Conservation (phyloP, 2,329 filamentous ascomycete genomes). For the Annulohypoxylon truncatum region DNA sequence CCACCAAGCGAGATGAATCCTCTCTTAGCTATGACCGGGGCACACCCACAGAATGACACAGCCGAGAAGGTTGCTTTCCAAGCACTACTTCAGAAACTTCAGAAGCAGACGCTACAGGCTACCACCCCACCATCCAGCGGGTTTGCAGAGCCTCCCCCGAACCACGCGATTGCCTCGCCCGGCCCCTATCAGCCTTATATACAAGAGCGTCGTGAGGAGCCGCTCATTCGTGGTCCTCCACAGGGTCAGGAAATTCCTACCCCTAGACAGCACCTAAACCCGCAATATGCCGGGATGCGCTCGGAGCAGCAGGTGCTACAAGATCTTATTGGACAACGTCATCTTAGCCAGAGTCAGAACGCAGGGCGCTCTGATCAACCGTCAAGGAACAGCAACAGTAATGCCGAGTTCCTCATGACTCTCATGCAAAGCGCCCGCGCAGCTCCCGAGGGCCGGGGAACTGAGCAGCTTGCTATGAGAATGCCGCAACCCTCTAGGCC, state of each 20-base stretch:
- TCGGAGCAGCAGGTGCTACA: constrained; percentile 69
- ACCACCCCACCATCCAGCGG: constrained; percentile 58
- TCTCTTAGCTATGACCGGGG: constrained; percentile 45
- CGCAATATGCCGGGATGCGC: constrained; percentile 60
- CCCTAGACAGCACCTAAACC: constrained; percentile 60
- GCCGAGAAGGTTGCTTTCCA: constrained; percentile 89
- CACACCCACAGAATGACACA: constrained; percentile 63
- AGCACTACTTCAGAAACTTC: constrained; percentile 83
- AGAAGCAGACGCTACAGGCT: constrained; percentile 62
- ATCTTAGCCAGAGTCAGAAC: constrained; percentile 64
- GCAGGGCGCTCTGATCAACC: constrained; percentile 60
- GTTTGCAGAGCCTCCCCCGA: constrained; percentile 47
- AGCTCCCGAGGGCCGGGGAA: constrained; percentile 61
- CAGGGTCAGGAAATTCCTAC: constrained; percentile 65
- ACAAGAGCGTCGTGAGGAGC: constrained; percentile 59
- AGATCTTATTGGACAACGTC: constrained; percentile 69
- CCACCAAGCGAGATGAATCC: constrained; percentile 46
- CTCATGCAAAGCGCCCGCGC: constrained; percentile 74
- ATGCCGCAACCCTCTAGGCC: constrained; percentile 64
- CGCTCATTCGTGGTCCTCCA: constrained; percentile 55
- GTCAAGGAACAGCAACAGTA: constrained; percentile 64
- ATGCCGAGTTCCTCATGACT: constrained; percentile 86
- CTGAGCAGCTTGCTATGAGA: constrained; percentile 65
- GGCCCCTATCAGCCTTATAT: constrained; percentile 62
- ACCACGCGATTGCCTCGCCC: constrained; percentile 57